Percentiles rank a stretch among this genome's conserved stretches.
Conservation (phyloP, 1,284 basidiomycete species). For the Sporisorium sorghi region DNA sequence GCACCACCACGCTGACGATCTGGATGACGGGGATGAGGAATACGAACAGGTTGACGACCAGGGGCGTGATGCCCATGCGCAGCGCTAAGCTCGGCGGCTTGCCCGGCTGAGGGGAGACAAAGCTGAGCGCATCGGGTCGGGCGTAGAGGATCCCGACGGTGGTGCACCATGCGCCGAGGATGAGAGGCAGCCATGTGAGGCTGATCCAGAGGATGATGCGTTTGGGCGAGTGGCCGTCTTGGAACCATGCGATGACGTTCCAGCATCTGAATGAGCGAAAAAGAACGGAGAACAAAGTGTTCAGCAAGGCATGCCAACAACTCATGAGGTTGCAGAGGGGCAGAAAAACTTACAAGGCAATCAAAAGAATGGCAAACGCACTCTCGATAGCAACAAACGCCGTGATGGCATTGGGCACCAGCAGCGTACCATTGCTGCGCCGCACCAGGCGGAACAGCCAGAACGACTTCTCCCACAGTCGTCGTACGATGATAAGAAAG, state of each 20-base stretch:
- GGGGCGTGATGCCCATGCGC: slow-evolving; percentile 33
- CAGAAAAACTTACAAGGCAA: slow-evolving; percentile 27
- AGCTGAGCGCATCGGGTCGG: slow-evolving; percentile 35
- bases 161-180: slow-evolving; percentile 33
- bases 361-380: slow-evolving; percentile 27
- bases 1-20: slow-evolving; percentile 26
- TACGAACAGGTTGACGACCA: slow-evolving; percentile 26
- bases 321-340: no score
- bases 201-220: slow-evolving; percentile 40
- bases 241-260: slow-evolving; percentile 30
- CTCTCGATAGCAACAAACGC: slow-evolving; percentile 31
- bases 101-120: slow-evolving; percentile 34
- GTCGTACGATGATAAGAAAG: slow-evolving; percentile 35
- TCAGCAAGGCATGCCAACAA: background rate
- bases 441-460: slow-evolving; percentile 36
- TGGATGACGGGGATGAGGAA: slow-evolving; percentile 32
- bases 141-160: slow-evolving; percentile 38
- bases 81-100: slow-evolving; percentile 24
- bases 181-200: slow-evolving; percentile 36
- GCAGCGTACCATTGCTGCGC: slow-evolving; percentile 35
- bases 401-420: slow-evolving; percentile 44
- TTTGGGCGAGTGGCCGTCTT: slow-evolving; percentile 20
- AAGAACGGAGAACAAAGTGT: background rate
- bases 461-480: slow-evolving; percentile 31
- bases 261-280: slow-evolving; percentile 16